These are phyloP conservation scores for Debaryomycetaceae sp. DNA, from an alignment of 1,139 yeast species.

Conservation along the genomic window DNA sequence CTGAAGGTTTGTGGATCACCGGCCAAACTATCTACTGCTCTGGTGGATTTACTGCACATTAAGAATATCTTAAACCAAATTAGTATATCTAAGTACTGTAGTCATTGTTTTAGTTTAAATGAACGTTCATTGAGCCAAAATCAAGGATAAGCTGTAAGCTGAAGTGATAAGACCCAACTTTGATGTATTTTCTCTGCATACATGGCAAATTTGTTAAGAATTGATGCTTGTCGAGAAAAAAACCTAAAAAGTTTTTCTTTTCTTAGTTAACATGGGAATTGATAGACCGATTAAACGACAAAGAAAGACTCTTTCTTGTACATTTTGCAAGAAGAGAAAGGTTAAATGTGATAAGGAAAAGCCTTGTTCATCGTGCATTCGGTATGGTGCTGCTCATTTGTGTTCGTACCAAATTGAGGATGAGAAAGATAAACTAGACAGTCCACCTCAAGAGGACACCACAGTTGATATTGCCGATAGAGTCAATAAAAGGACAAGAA, in stretches of 20 bases:
- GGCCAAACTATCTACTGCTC: slow-evolving; percentile 66
- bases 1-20: slow-evolving; percentile 68
- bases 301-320: slow-evolving; percentile 19
- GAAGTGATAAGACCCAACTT: too few species aligned
- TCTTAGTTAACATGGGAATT: background rate
- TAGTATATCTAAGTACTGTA: too few species aligned
- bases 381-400: background rate
- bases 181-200: too few species aligned
- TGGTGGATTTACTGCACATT: slow-evolving; percentile 64
- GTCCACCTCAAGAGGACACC: background rate
- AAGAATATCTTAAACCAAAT: too few species aligned
- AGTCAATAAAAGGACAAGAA: background rate
- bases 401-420: background rate
- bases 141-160: too few species aligned
- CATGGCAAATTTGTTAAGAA: too few species aligned
- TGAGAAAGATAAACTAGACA: background rate
- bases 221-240: too few species aligned
- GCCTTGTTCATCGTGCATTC: slow-evolving; percentile 27
- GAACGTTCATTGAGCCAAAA: too few species aligned
- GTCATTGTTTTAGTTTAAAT: too few species aligned
- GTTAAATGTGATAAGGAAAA: slow-evolving; percentile 26
- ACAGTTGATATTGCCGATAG: too few species aligned
- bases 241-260: too few species aligned
- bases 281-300: background rate
- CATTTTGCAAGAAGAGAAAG: slow-evolving; percentile 26